Evolutionary conservation across 1,284 basidiomycete genomes (phyloP).

Genomic region (Trametes sp.): DNA sequence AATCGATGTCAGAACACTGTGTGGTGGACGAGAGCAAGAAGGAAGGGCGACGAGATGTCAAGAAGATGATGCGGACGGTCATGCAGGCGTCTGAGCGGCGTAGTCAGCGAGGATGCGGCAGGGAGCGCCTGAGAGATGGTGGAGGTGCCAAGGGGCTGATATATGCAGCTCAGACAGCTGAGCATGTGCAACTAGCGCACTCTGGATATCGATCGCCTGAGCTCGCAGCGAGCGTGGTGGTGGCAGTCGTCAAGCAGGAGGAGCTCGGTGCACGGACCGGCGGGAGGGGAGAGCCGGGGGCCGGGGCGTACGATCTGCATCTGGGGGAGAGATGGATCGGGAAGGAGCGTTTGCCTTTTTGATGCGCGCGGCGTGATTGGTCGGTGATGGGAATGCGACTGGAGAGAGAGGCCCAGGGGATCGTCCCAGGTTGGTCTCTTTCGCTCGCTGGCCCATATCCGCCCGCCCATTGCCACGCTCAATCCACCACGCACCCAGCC

Average conservation of each 20-base stretch:
- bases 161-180: not conserved
- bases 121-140: constrained; percentile 11
- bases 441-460: constrained; percentile 15
- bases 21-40: not conserved
- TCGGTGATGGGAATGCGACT: constrained; percentile 4
- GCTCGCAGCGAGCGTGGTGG: not conserved
- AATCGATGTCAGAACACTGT: constrained; percentile 6
- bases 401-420: constrained; percentile 9
- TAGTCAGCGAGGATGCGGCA: constrained; percentile 15
- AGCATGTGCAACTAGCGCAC: not conserved
- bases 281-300: not conserved
- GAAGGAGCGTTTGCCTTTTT: constrained; percentile 16
- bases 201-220: not conserved
- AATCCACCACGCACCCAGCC: not conserved
- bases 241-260: not conserved
- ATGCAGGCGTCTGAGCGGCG: constrained; percentile 11
- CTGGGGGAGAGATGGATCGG: constrained; percentile 10
- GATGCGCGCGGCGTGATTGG: constrained; percentile 12
- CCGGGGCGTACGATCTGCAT: constrained; percentile 12
- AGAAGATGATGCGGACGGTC: constrained; percentile 18
- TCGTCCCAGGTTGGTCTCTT: constrained; percentile 5
- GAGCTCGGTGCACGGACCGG: constrained; percentile 6
- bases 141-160: constrained; percentile 21
- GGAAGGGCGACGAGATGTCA: constrained; percentile 20
- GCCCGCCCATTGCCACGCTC: constrained; percentile 12